phyloP scores from a whole-genome alignment of 768 basidiomycete genomes.

The Infundibulicybe gibba region DNA sequence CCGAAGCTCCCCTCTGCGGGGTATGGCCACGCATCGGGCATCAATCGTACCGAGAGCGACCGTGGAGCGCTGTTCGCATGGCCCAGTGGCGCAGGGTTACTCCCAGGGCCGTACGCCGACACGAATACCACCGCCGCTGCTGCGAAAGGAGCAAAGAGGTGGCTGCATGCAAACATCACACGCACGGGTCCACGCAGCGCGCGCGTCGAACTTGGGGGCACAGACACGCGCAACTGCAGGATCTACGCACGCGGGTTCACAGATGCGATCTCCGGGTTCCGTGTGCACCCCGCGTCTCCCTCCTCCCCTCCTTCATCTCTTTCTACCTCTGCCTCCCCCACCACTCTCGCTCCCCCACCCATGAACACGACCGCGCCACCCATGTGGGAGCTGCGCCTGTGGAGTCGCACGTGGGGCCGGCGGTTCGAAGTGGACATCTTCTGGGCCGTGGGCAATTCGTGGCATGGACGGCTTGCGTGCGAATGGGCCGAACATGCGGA shows the following conservation, averaged over 20 bases:
- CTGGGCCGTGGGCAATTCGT: not conserved
- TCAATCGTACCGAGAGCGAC: too few relatives aligned
- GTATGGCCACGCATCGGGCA: too few relatives aligned
- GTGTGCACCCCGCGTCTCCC: too few relatives aligned
- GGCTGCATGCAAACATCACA: conserved; percentile 12
- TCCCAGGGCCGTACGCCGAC: too few relatives aligned
- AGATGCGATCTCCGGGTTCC: too few relatives aligned
- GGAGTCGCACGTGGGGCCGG: not conserved
- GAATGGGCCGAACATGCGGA: conserved; percentile 55
- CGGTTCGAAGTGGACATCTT: not conserved
- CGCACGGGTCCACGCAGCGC: conserved; percentile 16
- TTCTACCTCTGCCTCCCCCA: too few relatives aligned
- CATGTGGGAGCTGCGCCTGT: not conserved
- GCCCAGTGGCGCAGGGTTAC: too few relatives aligned
- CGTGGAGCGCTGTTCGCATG: too few relatives aligned
- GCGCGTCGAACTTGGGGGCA: conserved; percentile 41
- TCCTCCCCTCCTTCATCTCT: too few relatives aligned
- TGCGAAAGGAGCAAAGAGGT: not conserved
- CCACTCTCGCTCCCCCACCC: too few relatives aligned
- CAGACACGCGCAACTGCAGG: conserved; percentile 55
- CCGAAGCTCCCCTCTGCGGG: too few relatives aligned
- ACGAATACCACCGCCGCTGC: too few relatives aligned
- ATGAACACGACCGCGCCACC: not conserved
- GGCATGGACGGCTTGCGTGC: conserved; percentile 1
- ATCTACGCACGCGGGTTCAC: conserved; percentile 16